Evolutionary conservation across 192 early-diverging fungal species (phyloP).

Genomic region (Entomortierella beljakovae): DNA sequence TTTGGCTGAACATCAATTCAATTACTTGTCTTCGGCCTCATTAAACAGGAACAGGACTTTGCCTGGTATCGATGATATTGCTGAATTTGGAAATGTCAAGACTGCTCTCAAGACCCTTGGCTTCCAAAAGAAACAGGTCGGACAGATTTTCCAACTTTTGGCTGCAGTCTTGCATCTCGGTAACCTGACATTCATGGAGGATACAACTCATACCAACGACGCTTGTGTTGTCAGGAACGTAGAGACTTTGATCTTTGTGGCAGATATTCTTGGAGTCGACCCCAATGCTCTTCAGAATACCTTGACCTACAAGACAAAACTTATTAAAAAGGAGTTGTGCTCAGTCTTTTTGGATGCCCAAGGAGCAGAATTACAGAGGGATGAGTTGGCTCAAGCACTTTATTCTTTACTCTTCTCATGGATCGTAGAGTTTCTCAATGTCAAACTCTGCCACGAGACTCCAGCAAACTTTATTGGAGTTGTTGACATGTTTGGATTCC

Average conservation of each 20-base stretch:
- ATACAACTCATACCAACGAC: conserved; percentile 73
- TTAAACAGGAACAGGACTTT: conserved; percentile 66
- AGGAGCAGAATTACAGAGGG: conserved; percentile 76
- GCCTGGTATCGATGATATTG: conserved; percentile 61
- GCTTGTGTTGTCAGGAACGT: conserved; percentile 82
- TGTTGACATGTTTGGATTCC: conserved; percentile 88
- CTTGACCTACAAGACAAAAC: conserved; percentile 84
- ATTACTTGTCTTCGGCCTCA: conserved; percentile 65
- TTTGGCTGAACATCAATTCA: conserved; percentile 74
- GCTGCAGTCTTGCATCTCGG: conserved; percentile 90
- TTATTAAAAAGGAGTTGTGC: conserved; percentile 85
- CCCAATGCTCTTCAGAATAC: conserved; percentile 76
- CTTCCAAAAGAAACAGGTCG: conserved; percentile 82
- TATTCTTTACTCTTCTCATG: conserved; percentile 90
- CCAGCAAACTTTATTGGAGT: conserved; percentile 83
- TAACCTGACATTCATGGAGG: conserved; percentile 84
- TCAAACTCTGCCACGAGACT: conserved; percentile 78
- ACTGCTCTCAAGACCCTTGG: conserved; percentile 88
- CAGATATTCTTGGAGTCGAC: conserved; percentile 85
- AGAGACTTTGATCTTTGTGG: conserved; percentile 80
- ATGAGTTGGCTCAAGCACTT: conserved; percentile 78
- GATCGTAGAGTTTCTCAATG: conserved; percentile 87
- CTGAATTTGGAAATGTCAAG: conserved; percentile 77
- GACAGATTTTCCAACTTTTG: conserved; percentile 86
- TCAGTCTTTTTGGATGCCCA: conserved; percentile 84